phyloP scores from a whole-genome alignment of 1,284 basidiomycete genomes.

The Naganishia albida region DNA sequence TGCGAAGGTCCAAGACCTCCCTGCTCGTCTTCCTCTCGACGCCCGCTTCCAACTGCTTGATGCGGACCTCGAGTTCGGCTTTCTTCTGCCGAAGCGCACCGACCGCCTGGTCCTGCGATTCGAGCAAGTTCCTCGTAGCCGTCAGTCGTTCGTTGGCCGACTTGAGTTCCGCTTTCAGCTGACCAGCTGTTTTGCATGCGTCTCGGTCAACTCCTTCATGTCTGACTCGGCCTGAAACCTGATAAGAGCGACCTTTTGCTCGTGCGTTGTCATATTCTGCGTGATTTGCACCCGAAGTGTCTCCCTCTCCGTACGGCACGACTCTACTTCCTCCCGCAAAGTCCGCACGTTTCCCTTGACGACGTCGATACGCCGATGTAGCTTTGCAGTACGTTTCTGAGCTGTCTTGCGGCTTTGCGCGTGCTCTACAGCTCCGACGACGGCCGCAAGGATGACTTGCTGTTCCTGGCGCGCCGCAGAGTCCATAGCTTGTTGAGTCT shows the following conservation, averaged over 20 bases:
- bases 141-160: not conserved
- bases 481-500: not conserved
- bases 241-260: not conserved
- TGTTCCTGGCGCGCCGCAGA: not conserved
- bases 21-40: not conserved
- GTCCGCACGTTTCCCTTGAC: not conserved
- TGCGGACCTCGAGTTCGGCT: not conserved
- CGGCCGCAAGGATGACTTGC: not conserved
- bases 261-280: not conserved
- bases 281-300: not conserved
- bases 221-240: not conserved
- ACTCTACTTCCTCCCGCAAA: not conserved
- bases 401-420: not conserved
- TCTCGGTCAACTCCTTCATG: not conserved
- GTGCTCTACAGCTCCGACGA: not conserved
- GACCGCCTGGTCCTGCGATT: conserved; percentile 1
- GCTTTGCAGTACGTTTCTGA: not conserved
- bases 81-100: not conserved
- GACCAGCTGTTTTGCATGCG: not conserved
- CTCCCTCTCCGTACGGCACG: not conserved
- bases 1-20: not conserved
- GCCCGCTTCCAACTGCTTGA: not conserved
- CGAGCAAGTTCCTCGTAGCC: not conserved
- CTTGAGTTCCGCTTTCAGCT: not conserved
- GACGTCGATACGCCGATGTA: not conserved